These are phyloP conservation scores for Chlorella sp. DNA, from an alignment of 139 green algal species.

Conservation along the genomic window DNA sequence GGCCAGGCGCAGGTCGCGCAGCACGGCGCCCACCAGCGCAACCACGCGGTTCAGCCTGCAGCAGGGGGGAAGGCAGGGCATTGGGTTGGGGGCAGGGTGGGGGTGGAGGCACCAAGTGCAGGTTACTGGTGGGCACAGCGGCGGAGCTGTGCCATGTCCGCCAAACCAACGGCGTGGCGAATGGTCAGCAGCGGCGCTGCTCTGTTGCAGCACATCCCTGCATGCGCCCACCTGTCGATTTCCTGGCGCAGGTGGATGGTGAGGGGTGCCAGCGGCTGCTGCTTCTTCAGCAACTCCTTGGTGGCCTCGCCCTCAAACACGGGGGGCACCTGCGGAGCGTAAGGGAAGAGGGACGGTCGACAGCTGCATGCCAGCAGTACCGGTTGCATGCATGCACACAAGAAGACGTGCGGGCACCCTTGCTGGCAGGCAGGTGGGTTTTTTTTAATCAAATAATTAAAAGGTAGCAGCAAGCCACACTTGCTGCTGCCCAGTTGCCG, in stretches of 20 bases:
- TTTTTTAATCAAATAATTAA: too few species aligned
- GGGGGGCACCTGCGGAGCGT: slow-evolving; percentile 59
- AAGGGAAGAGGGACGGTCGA: too few species aligned
- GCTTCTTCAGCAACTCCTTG: slow-evolving; percentile 88
- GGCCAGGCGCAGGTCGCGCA: slow-evolving; percentile 89
- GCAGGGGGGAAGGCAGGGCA: slow-evolving; percentile 41
- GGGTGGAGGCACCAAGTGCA: neutral
- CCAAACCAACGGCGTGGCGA: too few species aligned
- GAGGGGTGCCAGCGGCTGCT: slow-evolving; percentile 83
- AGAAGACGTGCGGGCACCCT: neutral
- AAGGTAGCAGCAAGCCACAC: too few species aligned
- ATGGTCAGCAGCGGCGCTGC: too few species aligned
- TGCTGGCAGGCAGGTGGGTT: neutral
- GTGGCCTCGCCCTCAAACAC: slow-evolving; percentile 90
- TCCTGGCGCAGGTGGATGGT: slow-evolving; percentile 92
- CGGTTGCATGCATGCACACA: neutral
- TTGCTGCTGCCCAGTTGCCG: too few species aligned
- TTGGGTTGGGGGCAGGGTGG: neutral
- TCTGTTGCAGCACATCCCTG: neutral
- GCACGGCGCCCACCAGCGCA: slow-evolving; percentile 62
- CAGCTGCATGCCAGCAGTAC: too few species aligned
- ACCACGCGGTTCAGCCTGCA: slow-evolving; percentile 91
- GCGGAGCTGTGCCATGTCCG: neutral
- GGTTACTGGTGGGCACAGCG: neutral
- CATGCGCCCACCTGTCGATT: slow-evolving; percentile 13